Evolutionary conservation across 2,329 filamentous ascomycete species (phyloP), one percentile per base, ranked within the genome.

Genomic region (Thermoascus crustaceus): DNA sequence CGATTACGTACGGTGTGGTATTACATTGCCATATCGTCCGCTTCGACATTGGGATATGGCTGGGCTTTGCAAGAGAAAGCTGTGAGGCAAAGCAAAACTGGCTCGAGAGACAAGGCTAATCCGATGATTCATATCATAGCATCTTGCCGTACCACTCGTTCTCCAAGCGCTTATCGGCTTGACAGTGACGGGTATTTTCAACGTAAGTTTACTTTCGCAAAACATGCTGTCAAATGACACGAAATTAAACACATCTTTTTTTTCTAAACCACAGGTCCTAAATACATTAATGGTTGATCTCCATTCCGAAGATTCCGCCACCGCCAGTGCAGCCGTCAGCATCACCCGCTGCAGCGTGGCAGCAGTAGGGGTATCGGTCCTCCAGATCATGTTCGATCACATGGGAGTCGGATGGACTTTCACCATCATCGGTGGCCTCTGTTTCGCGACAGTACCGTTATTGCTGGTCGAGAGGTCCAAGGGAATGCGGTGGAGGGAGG

Each of bases 1-100:
- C 18, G 43, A 20, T 23, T 45, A 10, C 19, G 27, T 11, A 38
- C 26, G 7, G 14, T 33, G 5, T 39, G 18, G 7, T 30, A 29
- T 16, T 18, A 30, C 5, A 14, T 39, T 7, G 18, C 16, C 8
- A 17, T 38, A 10, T 19, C 17, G 27, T 23, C 23, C n/a, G 17
- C 21, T 14, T 33, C 27, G 13, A 26, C 30, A 8, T 14, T 36
- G 9, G 41, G 32, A n/a, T 44, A 46, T 27, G 43, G 41, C 7
- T 46, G 41, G 43, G 17, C 39, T 18, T 17, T 44, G 11, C 27
- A 42, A 14, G 11, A 23, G 17, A 19, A 22, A 27, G 32, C 34
- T 13, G 42, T 44, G 34, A 26, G 19, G n/a, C n/a, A n/a, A n/a
- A n/a, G n/a, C n/a, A n/a, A n/a, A n/a, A n/a, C n/a, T n/a, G n/a